Percentiles rank a stretch among this genome's conserved stretches.
phyloP scores from a whole-genome alignment of 176 grass and related monocot species.

The Eragrostis curvula region DNA sequence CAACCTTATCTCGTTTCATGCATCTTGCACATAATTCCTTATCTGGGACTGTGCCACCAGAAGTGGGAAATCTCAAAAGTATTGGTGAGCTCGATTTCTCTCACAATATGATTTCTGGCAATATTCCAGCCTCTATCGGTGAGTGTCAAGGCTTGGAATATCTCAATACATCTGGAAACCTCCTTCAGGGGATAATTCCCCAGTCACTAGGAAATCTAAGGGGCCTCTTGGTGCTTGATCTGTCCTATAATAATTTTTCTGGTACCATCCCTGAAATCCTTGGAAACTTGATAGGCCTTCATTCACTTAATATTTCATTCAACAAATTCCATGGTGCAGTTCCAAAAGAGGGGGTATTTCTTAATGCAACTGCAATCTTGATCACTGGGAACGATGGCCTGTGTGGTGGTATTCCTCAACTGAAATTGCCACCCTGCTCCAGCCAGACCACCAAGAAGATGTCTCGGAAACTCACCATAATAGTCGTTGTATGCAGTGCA shows the following conservation, averaged over 20 bases:
- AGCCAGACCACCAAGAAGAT: background rate
- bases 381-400: constrained; percentile 45
- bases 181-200: constrained; percentile 43
- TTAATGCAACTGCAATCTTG: constrained; percentile 28
- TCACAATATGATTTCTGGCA: constrained; percentile 44
- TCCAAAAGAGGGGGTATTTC: constrained; percentile 42
- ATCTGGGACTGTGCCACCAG: constrained; percentile 41
- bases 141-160: constrained; percentile 39
- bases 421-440: constrained; percentile 10
- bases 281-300: constrained; percentile 13
- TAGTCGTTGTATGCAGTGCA: background rate
- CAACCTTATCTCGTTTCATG: constrained; percentile 35
- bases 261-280: constrained; percentile 48
- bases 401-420: constrained; percentile 43
- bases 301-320: constrained; percentile 54
- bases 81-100: constrained; percentile 42
- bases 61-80: constrained; percentile 43
- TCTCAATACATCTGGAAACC: constrained; percentile 49
- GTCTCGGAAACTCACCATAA: background rate
- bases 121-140: constrained; percentile 46
- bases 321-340: constrained; percentile 59
- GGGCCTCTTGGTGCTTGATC: constrained; percentile 42
- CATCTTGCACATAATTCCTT: constrained; percentile 46
- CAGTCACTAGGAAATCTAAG: constrained; percentile 1
- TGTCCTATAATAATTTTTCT: constrained; percentile 50